Evolutionary conservation across 108 stramenopile species (phyloP).

Genomic region (Chaetoceros tenuissimus): DNA sequence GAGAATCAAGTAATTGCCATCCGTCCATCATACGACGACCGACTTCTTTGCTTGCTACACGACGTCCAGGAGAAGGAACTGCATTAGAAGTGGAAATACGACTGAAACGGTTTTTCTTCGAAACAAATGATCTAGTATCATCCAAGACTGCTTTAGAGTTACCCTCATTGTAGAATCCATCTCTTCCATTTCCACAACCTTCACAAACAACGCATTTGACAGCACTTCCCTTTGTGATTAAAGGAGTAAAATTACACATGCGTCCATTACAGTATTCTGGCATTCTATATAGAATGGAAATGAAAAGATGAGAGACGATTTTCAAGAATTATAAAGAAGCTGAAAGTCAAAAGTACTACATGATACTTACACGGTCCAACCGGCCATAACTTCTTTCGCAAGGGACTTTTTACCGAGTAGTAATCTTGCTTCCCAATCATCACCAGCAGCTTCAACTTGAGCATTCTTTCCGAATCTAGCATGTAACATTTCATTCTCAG

Average conservation of each 20-base stretch:
- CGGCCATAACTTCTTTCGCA: not conserved
- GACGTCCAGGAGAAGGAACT: constrained; percentile 2
- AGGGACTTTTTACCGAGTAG: not conserved
- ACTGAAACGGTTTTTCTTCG: not conserved
- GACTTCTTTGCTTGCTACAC: constrained; percentile 43
- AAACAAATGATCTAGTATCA: not conserved
- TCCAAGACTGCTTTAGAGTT: not conserved
- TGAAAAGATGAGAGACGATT: not conserved
- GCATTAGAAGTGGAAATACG: not conserved
- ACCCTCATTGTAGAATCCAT: constrained; percentile 25
- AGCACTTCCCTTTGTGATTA: constrained; percentile 15
- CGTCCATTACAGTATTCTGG: constrained; percentile 27
- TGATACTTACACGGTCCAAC: not conserved
- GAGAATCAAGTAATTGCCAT: constrained; percentile 35
- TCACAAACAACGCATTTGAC: constrained; percentile 49
- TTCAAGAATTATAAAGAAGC: no score
- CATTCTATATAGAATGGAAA: constrained; percentile 1
- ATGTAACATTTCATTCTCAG: not conserved
- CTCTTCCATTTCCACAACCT: constrained; percentile 36
- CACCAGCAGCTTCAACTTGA: not conserved
- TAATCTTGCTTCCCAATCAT: not conserved
- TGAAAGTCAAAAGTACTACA: no score
- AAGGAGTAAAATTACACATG: constrained; percentile 27
- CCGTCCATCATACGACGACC: constrained; percentile 40
- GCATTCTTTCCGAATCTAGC: not conserved